Conservation (phyloP, 176 grass and related monocot species). For the Triticum turgidum region DNA sequence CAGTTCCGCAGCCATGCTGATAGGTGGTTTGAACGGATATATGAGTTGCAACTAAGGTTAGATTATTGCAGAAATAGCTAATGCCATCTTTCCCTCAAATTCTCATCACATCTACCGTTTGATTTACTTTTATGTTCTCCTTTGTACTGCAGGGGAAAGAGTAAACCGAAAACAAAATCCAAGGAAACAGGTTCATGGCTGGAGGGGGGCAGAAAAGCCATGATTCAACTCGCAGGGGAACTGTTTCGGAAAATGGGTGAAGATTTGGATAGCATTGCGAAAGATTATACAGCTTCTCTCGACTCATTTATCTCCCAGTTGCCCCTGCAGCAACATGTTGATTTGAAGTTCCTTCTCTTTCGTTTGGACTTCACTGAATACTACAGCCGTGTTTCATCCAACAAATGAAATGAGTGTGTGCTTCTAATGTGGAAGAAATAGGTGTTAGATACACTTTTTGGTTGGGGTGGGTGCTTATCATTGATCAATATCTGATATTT, state of each 20-base stretch:
- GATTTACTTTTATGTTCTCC: slow-evolving; percentile 4
- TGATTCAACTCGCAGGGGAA: slow-evolving; percentile 74
- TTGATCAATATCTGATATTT: too few relatives aligned
- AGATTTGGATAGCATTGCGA: slow-evolving; percentile 86
- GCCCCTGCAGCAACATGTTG: slow-evolving; percentile 83
- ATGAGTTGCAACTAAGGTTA: slow-evolving; percentile 86
- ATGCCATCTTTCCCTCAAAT: slow-evolving; percentile 7
- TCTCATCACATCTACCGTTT: slow-evolving; percentile 12
- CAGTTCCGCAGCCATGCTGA: slow-evolving; percentile 80
- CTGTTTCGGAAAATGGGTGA: slow-evolving; percentile 88
- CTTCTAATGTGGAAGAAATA: slow-evolving; percentile 28
- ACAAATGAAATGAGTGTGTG: slow-evolving; percentile 60
- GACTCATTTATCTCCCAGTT: slow-evolving; percentile 79
- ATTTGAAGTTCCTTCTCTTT: slow-evolving; percentile 88
- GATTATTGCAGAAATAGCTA: slow-evolving; percentile 18
- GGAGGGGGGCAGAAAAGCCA: slow-evolving; percentile 77
- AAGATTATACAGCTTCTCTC: slow-evolving; percentile 82
- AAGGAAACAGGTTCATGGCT: slow-evolving; percentile 57
- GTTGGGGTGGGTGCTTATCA: background rate
- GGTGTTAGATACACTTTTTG: slow-evolving; percentile 25
- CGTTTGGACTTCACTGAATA: slow-evolving; percentile 89
- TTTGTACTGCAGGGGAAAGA: slow-evolving; percentile 62
- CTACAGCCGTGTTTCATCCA: slow-evolving; percentile 55
- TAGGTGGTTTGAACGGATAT: slow-evolving; percentile 90
- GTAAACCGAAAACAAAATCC: slow-evolving; percentile 65